phyloP scores from a whole-genome alignment of 169 alveolate genomes.

The Cryptosporidium tyzzeri region DNA sequence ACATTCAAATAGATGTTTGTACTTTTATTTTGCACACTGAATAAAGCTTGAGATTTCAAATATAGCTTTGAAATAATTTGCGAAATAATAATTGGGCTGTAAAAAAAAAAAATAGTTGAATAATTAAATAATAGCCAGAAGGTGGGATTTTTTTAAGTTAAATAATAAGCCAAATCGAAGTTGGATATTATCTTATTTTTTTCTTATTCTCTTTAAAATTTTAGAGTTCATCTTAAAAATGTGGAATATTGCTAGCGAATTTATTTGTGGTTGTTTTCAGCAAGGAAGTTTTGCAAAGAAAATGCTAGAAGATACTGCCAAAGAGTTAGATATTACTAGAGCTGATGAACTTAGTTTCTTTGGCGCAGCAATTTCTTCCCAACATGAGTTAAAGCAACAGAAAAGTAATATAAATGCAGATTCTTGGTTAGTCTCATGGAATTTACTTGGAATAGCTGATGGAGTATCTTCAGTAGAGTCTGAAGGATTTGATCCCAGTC shows the following conservation, averaged over 20 bases:
- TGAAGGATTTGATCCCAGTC: slow-evolving; percentile 81
- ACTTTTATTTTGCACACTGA: background rate
- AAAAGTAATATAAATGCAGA: slow-evolving; percentile 70
- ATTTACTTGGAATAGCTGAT: slow-evolving; percentile 82
- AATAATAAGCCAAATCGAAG: background rate
- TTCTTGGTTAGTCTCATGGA: slow-evolving; percentile 74
- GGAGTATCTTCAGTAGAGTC: slow-evolving; percentile 83
- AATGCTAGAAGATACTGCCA: slow-evolving; percentile 48
- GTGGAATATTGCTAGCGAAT: slow-evolving; percentile 71
- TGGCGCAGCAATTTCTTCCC: slow-evolving; percentile 75
- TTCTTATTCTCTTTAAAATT: background rate
- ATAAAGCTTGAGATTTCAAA: background rate
- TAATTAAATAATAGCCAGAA: background rate
- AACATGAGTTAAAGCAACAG: slow-evolving; percentile 68
- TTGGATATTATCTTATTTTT: background rate
- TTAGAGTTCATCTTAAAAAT: background rate
- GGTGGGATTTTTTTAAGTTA: background rate
- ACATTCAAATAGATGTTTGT: background rate
- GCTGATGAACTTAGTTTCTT: slow-evolving; percentile 44
- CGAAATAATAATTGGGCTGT: background rate
- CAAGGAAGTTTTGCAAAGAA: slow-evolving; percentile 26
- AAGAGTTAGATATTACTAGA: slow-evolving; percentile 41
- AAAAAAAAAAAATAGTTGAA: background rate
- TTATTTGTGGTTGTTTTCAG: slow-evolving; percentile 74
- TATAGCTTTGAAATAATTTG: background rate